Evolutionary conservation across 371 early-diverging fungal genomes (phyloP), one percentile per base, ranked within the genome.

Genomic region (Mucor irregularis): DNA sequence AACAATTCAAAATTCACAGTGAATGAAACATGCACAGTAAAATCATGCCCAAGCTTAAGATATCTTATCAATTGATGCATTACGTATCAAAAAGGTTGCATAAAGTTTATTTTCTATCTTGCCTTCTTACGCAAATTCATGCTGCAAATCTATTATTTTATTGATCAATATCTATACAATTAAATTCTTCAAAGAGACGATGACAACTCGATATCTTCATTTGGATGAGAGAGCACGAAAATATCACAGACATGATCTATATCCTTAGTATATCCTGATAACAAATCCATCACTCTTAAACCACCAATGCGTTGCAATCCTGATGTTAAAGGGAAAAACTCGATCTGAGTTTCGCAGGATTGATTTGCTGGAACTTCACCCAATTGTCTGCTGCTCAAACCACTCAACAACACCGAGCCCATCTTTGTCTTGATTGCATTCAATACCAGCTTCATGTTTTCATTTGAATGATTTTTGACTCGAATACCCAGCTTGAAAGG

Each of bases 271-370:
- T 85, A 85, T 4, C 89, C 90, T 24, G 83, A 79, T 14, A 84
- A 49, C 19, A 76, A 58, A 66, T 90, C 90, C 28, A 65, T 71
- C 5, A 95, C 69, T 55, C 75, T 76, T 59, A 95, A 67, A 0
- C 94, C 93, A 4, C 90, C 90, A 47, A 96, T 75, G 56, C 90
- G 85, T 63, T 93, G 94, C 45, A 92, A 75, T 1, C 97, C 97
- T 14, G 91, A 80, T 26, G 86, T 80, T 51, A 95, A 64, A 10
- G 97, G 88, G 59, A 94, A 87, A 64, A 92, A 94, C 49, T 90
- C 82, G 26, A 97, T 56, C 4, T 73, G 68, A 38, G 94, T 77
- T 38, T 90, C 89, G 1, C 73, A 73, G 4, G 78, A 72, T 33
- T 78, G 81, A 26, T 82, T 82, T 1, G 88, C 74, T 11, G 61